A percentile compares a stretch with the other conserved stretches of the same genome.
phyloP scores from a whole-genome alignment of 768 basidiomycete genomes.

The Auriscalpium microsporum region DNA sequence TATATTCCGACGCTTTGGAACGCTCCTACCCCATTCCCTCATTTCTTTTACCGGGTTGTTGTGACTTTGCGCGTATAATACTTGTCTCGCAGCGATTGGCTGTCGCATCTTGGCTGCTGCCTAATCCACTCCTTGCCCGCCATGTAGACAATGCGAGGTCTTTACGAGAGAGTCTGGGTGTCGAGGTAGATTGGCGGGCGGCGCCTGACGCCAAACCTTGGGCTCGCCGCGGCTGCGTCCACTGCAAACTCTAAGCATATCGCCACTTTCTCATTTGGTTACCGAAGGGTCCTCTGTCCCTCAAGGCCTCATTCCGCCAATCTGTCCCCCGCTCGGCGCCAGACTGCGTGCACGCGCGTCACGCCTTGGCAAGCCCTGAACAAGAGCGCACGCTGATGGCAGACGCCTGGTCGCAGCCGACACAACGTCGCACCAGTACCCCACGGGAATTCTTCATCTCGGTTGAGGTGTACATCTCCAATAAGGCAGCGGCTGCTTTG shows the following conservation, averaged over 20 bases:
- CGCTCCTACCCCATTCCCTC: constrained; percentile 6
- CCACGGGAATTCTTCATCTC: constrained; percentile 12
- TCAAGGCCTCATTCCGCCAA: too few species aligned
- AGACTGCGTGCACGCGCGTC: too few species aligned
- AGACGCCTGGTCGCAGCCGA: constrained; percentile 6
- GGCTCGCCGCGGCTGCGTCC: too few species aligned
- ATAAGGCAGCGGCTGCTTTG: constrained; percentile 13
- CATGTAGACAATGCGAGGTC: not conserved
- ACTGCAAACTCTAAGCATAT: too few species aligned
- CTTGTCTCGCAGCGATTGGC: constrained; percentile 2
- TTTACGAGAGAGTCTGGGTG: not conserved
- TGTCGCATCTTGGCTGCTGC: constrained; percentile 2
- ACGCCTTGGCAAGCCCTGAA: too few species aligned
- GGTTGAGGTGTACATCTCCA: constrained; percentile 15
- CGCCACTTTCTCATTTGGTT: too few species aligned
- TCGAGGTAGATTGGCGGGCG: too few species aligned
- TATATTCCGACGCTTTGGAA: not conserved
- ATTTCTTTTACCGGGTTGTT: constrained; percentile 1
- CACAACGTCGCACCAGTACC: not conserved
- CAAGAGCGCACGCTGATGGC: not conserved
- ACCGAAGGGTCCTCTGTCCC: too few species aligned
- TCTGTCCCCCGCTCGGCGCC: too few species aligned
- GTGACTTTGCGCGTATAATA: constrained; percentile 2
- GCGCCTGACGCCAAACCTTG: too few species aligned
- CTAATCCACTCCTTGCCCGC: not conserved